Evolutionary conservation across 1,284 basidiomycete species (phyloP).

Genomic region (Trichosporon sp.): DNA sequence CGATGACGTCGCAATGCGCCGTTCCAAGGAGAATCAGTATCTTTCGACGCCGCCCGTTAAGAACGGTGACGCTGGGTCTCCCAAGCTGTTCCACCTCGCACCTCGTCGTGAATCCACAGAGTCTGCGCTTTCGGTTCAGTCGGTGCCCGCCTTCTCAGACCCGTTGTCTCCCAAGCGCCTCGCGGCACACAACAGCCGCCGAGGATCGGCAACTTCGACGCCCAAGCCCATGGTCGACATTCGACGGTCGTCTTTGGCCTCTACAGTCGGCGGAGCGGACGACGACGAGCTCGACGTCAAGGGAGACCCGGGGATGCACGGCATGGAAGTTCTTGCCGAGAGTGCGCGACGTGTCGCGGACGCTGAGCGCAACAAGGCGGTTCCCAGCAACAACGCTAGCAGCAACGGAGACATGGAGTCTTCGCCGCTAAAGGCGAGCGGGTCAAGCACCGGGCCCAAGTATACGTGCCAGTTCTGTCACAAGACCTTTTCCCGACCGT

Average conservation of each 20-base stretch:
- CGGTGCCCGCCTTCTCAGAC: conserved; percentile 9
- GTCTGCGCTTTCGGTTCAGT: conserved; percentile 29
- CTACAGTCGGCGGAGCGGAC: conserved; percentile 19
- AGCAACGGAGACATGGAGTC: conserved; percentile 29
- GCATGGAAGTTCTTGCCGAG: conserved; percentile 53
- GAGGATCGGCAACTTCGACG: conserved; percentile 1
- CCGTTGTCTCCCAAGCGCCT: conserved; percentile 7
- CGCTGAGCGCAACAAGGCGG: conserved; percentile 36
- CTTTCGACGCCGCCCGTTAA: conserved; percentile 7
- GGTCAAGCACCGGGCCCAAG: conserved; percentile 43
- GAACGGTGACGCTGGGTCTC: conserved; percentile 15
- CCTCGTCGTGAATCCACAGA: conserved; percentile 42
- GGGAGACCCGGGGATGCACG: conserved; percentile 43
- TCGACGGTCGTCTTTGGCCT: conserved; percentile 6
- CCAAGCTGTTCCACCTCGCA: conserved; percentile 19
- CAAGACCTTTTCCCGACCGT: conserved; percentile 53
- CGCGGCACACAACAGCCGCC: conserved; percentile 12
- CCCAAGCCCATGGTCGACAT: conserved; percentile 15
- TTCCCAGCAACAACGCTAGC: conserved; percentile 22
- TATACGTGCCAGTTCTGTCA: conserved; percentile 51
- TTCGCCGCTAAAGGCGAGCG: conserved; percentile 29
- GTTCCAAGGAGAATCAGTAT: conserved; percentile 16
- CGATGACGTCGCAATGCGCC: conserved; percentile 40
- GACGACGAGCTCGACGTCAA: conserved; percentile 34
- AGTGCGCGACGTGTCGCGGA: conserved; percentile 44